These are phyloP conservation scores for Ustilago crameri DNA, from an alignment of 1,284 basidiomycete genomes.

Conservation along the genomic window DNA sequence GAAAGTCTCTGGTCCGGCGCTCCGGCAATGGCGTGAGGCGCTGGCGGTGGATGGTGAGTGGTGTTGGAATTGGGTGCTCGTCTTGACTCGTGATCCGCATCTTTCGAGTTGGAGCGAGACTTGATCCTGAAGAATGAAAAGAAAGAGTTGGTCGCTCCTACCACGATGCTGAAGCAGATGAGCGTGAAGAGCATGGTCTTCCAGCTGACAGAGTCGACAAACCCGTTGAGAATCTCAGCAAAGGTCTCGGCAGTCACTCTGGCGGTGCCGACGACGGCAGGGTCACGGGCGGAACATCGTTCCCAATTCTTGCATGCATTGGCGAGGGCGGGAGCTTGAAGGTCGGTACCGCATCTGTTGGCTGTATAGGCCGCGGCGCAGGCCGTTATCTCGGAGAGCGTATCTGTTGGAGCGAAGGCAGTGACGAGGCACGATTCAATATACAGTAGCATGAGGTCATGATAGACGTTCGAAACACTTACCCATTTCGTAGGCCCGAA, in stretches of 20 bases:
- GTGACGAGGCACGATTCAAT: not conserved
- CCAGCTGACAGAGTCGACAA: slow-evolving; percentile 96
- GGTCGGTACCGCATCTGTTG: slow-evolving; percentile 60
- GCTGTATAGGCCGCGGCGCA: slow-evolving; percentile 52
- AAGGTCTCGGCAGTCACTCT: slow-evolving; percentile 92
- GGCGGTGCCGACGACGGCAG: slow-evolving; percentile 85
- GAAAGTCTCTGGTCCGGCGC: slow-evolving; percentile 1
- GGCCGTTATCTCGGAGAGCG: slow-evolving; percentile 56
- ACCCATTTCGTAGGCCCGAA: slow-evolving; percentile 90
- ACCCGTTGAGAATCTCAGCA: slow-evolving; percentile 93
- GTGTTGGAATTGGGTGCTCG: slow-evolving; percentile 8
- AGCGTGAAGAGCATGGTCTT: slow-evolving; percentile 79
- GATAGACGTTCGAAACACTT: slow-evolving; percentile 34
- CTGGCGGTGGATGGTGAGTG: not conserved
- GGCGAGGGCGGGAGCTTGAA: slow-evolving; percentile 60
- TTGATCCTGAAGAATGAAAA: slow-evolving; percentile 63
- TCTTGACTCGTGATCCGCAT: slow-evolving; percentile 9
- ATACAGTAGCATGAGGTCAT: no score
- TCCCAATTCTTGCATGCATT: slow-evolving; percentile 75
- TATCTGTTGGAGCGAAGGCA: slow-evolving; percentile 29
- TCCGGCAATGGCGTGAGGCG: slow-evolving; percentile 6
- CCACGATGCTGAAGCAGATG: slow-evolving; percentile 59
- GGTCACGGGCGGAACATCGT: slow-evolving; percentile 94
- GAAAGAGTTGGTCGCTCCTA: slow-evolving; percentile 64
- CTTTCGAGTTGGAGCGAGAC: slow-evolving; percentile 22